Conservation (phyloP, 257 asterid species). For the Avicennia marina region DNA sequence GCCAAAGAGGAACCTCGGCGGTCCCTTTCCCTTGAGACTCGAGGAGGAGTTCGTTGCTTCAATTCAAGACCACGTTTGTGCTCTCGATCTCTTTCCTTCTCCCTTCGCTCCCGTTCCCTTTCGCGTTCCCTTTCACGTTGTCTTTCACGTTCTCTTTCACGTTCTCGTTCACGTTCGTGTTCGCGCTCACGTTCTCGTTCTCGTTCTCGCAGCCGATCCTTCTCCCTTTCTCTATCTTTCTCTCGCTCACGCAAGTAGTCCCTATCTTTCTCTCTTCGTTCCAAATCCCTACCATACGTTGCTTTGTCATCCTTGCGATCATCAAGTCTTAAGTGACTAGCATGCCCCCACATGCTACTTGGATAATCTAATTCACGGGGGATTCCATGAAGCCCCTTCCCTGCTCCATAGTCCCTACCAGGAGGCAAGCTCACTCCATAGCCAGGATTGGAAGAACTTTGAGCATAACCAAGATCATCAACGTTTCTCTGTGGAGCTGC, state of each 20-base stretch:
- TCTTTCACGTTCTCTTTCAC: no score
- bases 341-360: constrained; percentile 44
- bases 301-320: constrained; percentile 65
- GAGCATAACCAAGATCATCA: constrained; percentile 67
- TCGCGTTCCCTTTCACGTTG: constrained; percentile 23
- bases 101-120: constrained; percentile 53
- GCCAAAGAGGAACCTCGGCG: constrained; percentile 66
- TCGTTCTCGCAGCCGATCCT: constrained; percentile 47
- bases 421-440: constrained; percentile 99
- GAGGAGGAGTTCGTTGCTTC: constrained; percentile 70
- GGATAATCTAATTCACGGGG: constrained; percentile 65
- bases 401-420: constrained; percentile 93
- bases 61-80: constrained; percentile 55
- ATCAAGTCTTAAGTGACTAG: constrained; percentile 53
- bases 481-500: constrained; percentile 73
- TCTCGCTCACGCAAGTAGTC: constrained; percentile 70
- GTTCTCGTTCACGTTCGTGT: not conserved
- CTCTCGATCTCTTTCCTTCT: constrained; percentile 59
- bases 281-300: constrained; percentile 64
- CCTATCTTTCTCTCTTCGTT: constrained; percentile 66
- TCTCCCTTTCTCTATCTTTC: constrained; percentile 58
- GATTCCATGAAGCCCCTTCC: constrained; percentile 70
- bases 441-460: constrained; percentile 76
- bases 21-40: constrained; percentile 75
- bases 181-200: constrained; percentile 52